These are phyloP conservation scores for Medicago ruthenica DNA, from an alignment of 306 rosid genomes.

Conservation along the genomic window DNA sequence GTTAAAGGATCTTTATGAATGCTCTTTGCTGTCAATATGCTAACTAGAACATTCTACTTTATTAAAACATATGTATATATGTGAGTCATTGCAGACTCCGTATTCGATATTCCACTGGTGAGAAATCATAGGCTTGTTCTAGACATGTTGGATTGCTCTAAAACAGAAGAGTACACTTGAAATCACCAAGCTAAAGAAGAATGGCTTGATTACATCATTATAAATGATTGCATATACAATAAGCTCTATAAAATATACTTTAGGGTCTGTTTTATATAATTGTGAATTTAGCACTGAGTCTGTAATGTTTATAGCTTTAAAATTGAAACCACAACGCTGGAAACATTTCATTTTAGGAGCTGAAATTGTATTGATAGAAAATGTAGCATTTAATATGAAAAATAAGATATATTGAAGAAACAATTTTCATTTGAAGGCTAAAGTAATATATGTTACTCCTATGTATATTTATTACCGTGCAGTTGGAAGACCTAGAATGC, in stretches of 20 bases:
- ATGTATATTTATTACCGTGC: slow-evolving; percentile 9
- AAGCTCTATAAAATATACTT: not conserved
- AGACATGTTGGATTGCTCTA: slow-evolving; percentile 8
- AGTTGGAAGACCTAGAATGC: not conserved
- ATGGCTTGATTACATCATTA: slow-evolving; percentile 22
- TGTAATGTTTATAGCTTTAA: slow-evolving; percentile 11
- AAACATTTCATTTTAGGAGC: slow-evolving; percentile 18
- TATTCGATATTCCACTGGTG: not conserved
- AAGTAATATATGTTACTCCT: not conserved
- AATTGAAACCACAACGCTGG: slow-evolving; percentile 6
- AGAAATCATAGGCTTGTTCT: slow-evolving; percentile 25
- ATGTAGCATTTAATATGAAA: slow-evolving; percentile 2
- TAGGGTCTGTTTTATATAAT: slow-evolving; percentile 5
- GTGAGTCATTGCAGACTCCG: not conserved
- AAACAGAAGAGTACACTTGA: slow-evolving; percentile 22
- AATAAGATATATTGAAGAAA: slow-evolving; percentile 4
- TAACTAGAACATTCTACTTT: slow-evolving; percentile 17
- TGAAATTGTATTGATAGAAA: not conserved
- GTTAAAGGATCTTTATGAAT: slow-evolving; percentile 28
- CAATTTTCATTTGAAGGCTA: slow-evolving; percentile 20
- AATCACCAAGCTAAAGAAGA: not conserved
- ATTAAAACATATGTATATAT: slow-evolving; percentile 6
- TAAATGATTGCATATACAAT: slow-evolving; percentile 10
- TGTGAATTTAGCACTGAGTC: not conserved
- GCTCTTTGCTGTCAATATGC: slow-evolving; percentile 18